phyloP scores from a whole-genome alignment of 257 asterid genomes.

The Osmanthus fragrans region DNA sequence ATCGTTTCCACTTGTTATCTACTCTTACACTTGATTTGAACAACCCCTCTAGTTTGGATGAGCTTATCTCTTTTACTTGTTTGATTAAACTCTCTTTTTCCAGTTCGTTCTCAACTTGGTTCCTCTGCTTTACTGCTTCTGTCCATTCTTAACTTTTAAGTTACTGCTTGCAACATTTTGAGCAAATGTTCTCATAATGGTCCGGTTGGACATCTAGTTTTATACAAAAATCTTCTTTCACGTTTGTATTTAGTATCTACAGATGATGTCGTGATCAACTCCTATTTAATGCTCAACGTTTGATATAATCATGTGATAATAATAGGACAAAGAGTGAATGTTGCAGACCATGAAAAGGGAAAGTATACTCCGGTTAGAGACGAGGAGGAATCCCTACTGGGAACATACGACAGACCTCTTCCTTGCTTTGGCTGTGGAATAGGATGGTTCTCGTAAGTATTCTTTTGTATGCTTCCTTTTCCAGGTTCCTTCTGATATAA shows the following conservation, averaged over 20 bases:
- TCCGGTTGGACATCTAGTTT: too few species aligned
- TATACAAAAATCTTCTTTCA: background rate
- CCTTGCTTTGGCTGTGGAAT: slow-evolving; percentile 77
- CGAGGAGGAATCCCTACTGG: slow-evolving; percentile 48
- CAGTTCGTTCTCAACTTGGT: too few species aligned
- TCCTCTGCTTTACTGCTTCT: too few species aligned
- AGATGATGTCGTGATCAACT: background rate
- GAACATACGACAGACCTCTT: slow-evolving; percentile 63
- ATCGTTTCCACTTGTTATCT: too few species aligned
- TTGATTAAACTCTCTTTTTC: too few species aligned
- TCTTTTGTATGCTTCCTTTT: background rate
- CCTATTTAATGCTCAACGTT: background rate
- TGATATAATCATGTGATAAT: background rate
- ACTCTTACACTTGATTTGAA: too few species aligned
- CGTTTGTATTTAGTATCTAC: too few species aligned
- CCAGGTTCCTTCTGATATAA: slow-evolving; percentile 4
- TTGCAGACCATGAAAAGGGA: slow-evolving; percentile 48
- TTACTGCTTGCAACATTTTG: too few species aligned
- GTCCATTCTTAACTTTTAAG: too few species aligned
- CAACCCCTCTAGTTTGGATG: too few species aligned
- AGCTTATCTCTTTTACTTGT: background rate
- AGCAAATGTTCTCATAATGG: too few species aligned
- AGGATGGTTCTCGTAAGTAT: slow-evolving; percentile 71
- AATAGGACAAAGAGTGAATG: slow-evolving; percentile 37
- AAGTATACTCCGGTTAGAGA: slow-evolving; percentile 50